These are phyloP conservation scores for Limnomonas spitsbergensis DNA, from an alignment of 139 green algal genomes.

Conservation along the genomic window DNA sequence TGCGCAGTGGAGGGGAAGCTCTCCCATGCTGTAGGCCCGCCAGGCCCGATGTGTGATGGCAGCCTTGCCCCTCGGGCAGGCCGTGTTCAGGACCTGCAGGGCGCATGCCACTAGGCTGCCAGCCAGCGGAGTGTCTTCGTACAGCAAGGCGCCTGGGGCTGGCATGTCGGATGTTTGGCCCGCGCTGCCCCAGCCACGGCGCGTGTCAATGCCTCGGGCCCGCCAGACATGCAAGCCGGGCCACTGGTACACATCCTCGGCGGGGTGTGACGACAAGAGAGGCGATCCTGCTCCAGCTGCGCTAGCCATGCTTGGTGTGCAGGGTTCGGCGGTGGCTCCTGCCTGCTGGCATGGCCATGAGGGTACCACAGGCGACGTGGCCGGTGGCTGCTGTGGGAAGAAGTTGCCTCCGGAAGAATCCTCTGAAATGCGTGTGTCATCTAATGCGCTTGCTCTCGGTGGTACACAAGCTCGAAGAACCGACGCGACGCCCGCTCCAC, in stretches of 20 bases:
- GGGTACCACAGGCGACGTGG: too few relatives aligned
- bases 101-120: constrained; percentile 29
- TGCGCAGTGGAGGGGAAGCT: constrained; percentile 33
- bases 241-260: constrained; percentile 38
- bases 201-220: constrained; percentile 18
- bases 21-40: constrained; percentile 39
- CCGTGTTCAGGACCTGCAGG: constrained; percentile 47
- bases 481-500: too few relatives aligned
- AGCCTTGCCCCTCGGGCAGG: constrained; percentile 57
- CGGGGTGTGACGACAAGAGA: too few relatives aligned
- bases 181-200: constrained; percentile 22
- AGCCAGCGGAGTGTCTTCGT: background rate
- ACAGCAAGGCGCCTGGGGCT: background rate
- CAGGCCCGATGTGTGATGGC: constrained; percentile 56
- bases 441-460: too few relatives aligned
- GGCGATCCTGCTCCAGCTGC: too few relatives aligned
- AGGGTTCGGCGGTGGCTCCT: too few relatives aligned
- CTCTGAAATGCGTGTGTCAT: too few relatives aligned
- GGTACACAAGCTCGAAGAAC: too few relatives aligned
- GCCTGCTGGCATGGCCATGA: too few relatives aligned
- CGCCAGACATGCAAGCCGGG: constrained; percentile 36
- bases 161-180: background rate
- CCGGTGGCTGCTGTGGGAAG: too few relatives aligned
- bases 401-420: too few relatives aligned
- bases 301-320: too few relatives aligned